Evolutionary conservation across 345 rosid species (phyloP).

Genomic region (Theobroma cacao): DNA sequence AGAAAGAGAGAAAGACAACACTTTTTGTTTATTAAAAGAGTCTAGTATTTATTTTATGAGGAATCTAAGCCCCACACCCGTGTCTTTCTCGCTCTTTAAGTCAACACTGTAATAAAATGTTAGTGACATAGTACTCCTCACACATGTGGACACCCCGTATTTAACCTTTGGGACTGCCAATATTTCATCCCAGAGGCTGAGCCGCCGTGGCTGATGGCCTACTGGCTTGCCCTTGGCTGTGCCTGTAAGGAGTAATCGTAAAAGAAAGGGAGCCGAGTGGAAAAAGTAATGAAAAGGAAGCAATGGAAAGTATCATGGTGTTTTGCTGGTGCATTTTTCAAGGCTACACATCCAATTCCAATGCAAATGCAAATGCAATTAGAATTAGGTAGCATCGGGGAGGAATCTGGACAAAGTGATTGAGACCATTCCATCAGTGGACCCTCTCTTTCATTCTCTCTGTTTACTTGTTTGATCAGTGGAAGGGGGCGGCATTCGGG

Average conservation of each 20-base stretch:
- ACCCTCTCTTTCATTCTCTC: background rate
- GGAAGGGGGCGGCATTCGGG: background rate
- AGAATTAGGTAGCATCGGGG: background rate
- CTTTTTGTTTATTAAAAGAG: slow-evolving; percentile 5
- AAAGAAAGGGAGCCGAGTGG: background rate
- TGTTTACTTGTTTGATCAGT: background rate
- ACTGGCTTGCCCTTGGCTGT: background rate
- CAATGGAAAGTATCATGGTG: background rate
- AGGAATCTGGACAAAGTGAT: slow-evolving; percentile 22
- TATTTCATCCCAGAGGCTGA: background rate
- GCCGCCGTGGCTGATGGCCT: background rate
- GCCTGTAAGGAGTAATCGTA: too few relatives aligned
- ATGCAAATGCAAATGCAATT: background rate
- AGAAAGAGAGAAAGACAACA: slow-evolving; percentile 1
- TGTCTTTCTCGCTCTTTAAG: slow-evolving; percentile 10
- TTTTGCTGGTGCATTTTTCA: background rate
- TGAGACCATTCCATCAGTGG: slow-evolving; percentile 20
- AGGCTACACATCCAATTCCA: background rate
- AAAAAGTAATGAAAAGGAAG: background rate
- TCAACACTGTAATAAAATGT: background rate
- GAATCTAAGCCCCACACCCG: slow-evolving; percentile 30
- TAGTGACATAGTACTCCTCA: background rate
- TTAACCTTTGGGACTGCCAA: background rate
- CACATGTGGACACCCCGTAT: background rate
- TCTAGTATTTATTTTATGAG: slow-evolving; percentile 15